Base-by-base conservation (phyloP, 129 eudicot species). In the Logfia minima region DNA sequence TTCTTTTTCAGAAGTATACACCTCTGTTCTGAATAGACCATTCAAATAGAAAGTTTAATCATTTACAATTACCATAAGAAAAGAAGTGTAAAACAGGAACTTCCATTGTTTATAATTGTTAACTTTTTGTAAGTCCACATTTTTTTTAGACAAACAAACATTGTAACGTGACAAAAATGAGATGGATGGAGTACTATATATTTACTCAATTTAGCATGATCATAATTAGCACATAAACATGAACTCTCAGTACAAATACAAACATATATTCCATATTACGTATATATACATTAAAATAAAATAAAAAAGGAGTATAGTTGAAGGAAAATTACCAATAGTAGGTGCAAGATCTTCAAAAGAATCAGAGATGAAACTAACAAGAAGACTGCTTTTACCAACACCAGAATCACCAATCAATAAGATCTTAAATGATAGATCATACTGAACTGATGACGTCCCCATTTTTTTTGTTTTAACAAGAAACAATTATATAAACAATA, bases 361-460 rank as follows among this genome's bases (percentile, higher is more conserved):
- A 68, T 65, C 86, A 24, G 97, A 92, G 39, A 87, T 87, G 83
- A 94, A 94, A 68, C 86, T 91, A 77, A 94, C 83, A 75, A 94
- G 91, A 48, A 94, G 91, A 63, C 98, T 94, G 56, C 98, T 94
- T 72, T 91, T 94, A 19, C 98, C 98, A 66, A 94, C 98, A n/a
- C 88, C 97, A 2, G 98, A 94, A 80, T 94, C 98, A 55, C 98
- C 98, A 83, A 94, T 87, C 84, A 94, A 77, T 79, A 94, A 83
- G 86, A 94, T 83, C 97, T 94, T 94, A 71, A 94, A 94, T 22
- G 97, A 94, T 32, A 87, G 85, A 87, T 94, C 98, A 72, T 90
- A 90, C 45, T 91, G 94, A 6, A 88, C 90, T 29, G 90, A 85
- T 8, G 85, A 78, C 71, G 86, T 70, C 66, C 86, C 93, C 97